A percentile compares a stretch with the other conserved stretches of the same genome.
phyloP scores from a whole-genome alignment of 192 early-diverging fungal genomes.

The Backusella luteola region DNA sequence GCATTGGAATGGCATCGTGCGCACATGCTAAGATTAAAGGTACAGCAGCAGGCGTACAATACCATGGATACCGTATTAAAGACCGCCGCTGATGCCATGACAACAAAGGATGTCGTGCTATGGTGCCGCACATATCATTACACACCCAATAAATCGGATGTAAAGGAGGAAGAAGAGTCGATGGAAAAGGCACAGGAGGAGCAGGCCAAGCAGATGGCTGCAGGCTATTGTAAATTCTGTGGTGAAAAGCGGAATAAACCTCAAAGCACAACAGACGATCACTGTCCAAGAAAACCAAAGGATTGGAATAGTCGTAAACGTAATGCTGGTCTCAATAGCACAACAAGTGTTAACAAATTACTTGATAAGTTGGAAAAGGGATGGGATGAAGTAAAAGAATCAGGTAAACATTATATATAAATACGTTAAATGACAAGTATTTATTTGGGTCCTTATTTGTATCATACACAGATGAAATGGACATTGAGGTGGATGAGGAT shows the following conservation, averaged over 20 bases:
- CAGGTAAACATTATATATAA: constrained; percentile 11
- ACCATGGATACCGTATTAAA: constrained; percentile 21
- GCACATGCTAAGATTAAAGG: constrained; percentile 28
- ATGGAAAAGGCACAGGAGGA: background rate
- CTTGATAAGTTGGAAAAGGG: constrained; percentile 21
- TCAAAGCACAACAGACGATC: constrained; percentile 10
- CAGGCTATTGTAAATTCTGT: constrained; percentile 40
- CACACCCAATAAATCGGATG: constrained; percentile 36
- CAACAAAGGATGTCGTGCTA: constrained; percentile 41
- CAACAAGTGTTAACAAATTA: constrained; percentile 25
- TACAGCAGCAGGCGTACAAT: constrained; percentile 24
- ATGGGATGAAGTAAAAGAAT: constrained; percentile 24
- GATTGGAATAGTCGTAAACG: constrained; percentile 28
- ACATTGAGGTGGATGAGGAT: constrained; percentile 27
- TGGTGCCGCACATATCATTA: constrained; percentile 45
- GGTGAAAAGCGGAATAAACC: constrained; percentile 31
- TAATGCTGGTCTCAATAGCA: constrained; percentile 25
- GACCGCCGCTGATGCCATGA: constrained; percentile 18
- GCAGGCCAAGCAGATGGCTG: background rate
- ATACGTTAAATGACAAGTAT: background rate
- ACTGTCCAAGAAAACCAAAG: constrained; percentile 28
- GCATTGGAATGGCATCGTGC: constrained; percentile 56
- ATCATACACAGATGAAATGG: constrained; percentile 28
- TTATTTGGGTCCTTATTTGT: background rate
- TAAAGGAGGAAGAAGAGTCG: background rate